These are phyloP conservation scores for Kalaharituber pfeilii DNA, from an alignment of 2,329 filamentous ascomycete species.

Conservation along the genomic window DNA sequence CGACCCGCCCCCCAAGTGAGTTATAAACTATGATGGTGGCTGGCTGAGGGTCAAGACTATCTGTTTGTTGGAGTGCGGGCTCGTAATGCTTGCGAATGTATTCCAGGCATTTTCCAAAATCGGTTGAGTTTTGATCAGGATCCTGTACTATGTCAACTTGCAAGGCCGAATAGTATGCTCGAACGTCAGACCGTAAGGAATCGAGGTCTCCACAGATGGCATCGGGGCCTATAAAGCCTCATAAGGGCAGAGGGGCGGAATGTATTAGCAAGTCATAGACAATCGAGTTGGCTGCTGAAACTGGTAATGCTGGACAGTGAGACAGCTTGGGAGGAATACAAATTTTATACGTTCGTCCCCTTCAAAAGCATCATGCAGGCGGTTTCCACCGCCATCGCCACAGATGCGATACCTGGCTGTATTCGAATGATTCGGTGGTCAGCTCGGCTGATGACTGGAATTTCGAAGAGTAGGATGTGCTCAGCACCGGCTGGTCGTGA, in stretches of 20 bases:
- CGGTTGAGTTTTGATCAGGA: slow-evolving; percentile 70
- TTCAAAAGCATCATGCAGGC: slow-evolving; percentile 37
- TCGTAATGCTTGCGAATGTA: slow-evolving; percentile 34
- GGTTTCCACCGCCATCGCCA: slow-evolving; percentile 82
- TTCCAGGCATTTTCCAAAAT: slow-evolving; percentile 68
- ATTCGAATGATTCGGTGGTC: not conserved
- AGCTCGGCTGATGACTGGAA: slow-evolving; percentile 1
- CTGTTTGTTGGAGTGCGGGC: slow-evolving; percentile 10
- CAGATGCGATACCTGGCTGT: slow-evolving; percentile 53
- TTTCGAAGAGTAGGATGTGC: slow-evolving; percentile 2
- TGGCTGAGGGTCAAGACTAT: slow-evolving; percentile 4
- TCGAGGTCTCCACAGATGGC: slow-evolving; percentile 82
- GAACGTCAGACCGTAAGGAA: slow-evolving; percentile 49
- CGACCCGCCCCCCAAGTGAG: slow-evolving; percentile 61
- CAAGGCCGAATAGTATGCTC: slow-evolving; percentile 46
- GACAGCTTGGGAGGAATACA: slow-evolving; percentile 3
- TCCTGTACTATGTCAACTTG: slow-evolving; percentile 49
- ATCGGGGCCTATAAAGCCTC: slow-evolving; percentile 35
- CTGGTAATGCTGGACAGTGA: not conserved
- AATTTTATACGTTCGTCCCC: slow-evolving; percentile 6
- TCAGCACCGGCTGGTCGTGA: no score
- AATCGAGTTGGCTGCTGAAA: not conserved
- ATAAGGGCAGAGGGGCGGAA: no score
- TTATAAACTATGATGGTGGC: slow-evolving; percentile 1
- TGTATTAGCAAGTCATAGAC: no score